Evolutionary conservation across 2,329 filamentous ascomycete genomes (phyloP).

Genomic region (Calonectria montana): DNA sequence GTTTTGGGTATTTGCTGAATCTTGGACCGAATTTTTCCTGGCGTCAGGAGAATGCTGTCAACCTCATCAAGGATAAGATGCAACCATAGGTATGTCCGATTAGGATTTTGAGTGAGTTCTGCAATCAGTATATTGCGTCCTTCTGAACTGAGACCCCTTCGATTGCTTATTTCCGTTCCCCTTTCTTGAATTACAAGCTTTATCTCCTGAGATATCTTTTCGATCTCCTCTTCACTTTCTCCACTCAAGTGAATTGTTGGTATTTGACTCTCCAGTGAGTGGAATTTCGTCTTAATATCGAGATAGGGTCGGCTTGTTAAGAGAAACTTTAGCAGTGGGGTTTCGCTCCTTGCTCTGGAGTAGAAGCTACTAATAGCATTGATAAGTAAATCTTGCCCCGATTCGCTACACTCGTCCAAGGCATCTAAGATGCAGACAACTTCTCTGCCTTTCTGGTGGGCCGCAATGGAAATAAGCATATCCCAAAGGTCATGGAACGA

Average conservation of each 20-base stretch:
- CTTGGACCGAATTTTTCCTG: conserved; percentile 3
- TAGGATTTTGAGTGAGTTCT: conserved; percentile 24
- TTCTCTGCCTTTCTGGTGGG: background rate
- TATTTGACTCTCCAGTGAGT: background rate
- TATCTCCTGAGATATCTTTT: conserved; percentile 36
- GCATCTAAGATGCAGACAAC: background rate
- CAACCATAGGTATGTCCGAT: conserved; percentile 43
- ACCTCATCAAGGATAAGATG: conserved; percentile 33
- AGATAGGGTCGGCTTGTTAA: conserved; percentile 48
- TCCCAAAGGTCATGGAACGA: background rate
- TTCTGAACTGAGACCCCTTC: background rate
- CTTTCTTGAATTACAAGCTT: conserved; percentile 28
- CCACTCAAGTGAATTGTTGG: conserved; percentile 33
- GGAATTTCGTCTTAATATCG: conserved; percentile 36
- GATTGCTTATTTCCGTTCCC: conserved; percentile 2
- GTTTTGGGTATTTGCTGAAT: conserved; percentile 26
- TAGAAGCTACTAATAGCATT: background rate
- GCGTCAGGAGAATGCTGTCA: conserved; percentile 17
- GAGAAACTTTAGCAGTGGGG: conserved; percentile 48
- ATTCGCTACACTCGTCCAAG: background rate
- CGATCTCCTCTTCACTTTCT: conserved; percentile 31
- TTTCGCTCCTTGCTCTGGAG: background rate
- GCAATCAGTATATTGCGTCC: conserved; percentile 25
- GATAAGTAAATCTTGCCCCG: background rate
- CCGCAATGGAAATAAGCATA: background rate